Evolutionary conservation across 768 basidiomycete genomes (phyloP), one percentile per base, ranked within the genome.

Genomic region (Auricularia sp.): DNA sequence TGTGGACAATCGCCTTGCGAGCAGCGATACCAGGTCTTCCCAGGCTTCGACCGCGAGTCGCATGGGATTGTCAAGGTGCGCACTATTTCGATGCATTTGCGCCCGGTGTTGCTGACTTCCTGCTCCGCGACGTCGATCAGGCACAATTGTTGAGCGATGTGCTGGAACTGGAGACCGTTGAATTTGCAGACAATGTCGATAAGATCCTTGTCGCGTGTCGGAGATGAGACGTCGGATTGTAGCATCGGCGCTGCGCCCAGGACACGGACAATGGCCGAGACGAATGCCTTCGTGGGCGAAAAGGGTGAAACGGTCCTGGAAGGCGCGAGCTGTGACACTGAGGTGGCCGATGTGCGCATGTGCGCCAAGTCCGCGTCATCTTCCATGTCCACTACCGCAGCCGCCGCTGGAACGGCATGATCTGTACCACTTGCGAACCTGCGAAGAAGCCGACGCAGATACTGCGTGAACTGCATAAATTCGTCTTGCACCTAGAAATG

Each of bases 171-270:
- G 39, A 84, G 80, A 0, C 80, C 77, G 8, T 78, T 77, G 65
- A 78, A 83, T 1, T 76, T 72, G 1, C 82, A 66, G 34, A 90
- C 72, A 36, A 85, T 69, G 29, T 87, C 80, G 8, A 81, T 76
- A 12, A 91, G 72, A 16, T 85, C 79, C 70, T 80, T 81, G 69
- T 91, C 87, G 33, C 83, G 83, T 23, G 85, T 83, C 1, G 81
- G 77, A 67, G 87, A 83, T 3, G 78, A 82, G 2, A 82, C 81
- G 5, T 79, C 71, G 12, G 84, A 84, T 65, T 85, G 86, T 39
- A 91, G 73, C 58, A 83, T 76, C 21, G 88, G 87, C n/a, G 83
- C 82, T 23, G 81, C 75, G 2, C 87, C 78, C 35, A 91, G 77
- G 68, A 90, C 83, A 14, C 51, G 54, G 3, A 64, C 58, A 36